phyloP scores from a whole-genome alignment of 2,329 filamentous ascomycete genomes.

The Elsinoe necatrix region DNA sequence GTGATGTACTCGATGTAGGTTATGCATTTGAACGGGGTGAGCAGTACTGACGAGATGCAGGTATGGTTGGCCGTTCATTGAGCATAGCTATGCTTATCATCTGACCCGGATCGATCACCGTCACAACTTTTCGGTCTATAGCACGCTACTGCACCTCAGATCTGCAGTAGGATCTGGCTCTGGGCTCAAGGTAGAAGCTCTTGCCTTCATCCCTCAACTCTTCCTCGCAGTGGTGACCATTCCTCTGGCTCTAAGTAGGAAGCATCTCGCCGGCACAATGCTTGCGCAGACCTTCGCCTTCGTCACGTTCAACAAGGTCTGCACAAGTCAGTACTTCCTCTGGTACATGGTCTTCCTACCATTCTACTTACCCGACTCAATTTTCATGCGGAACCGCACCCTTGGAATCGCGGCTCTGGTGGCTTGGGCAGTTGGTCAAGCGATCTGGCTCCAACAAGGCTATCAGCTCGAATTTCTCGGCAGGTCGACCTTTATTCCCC shows the following conservation, averaged over 20 bases:
- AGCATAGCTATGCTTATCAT: constrained; percentile 90
- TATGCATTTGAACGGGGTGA: background rate
- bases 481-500: constrained; percentile 69
- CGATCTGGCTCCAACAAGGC: constrained; percentile 43
- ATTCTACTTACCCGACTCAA: constrained; percentile 76
- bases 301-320: constrained; percentile 97
- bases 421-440: constrained; percentile 69
- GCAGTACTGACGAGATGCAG: constrained; percentile 34
- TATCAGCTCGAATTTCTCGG: constrained; percentile 54
- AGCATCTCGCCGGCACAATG: constrained; percentile 73
- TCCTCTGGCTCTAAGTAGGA: constrained; percentile 67
- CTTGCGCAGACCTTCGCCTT: constrained; percentile 95
- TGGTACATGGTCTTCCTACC: constrained; percentile 96
- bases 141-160: constrained; percentile 77
- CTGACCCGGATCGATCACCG: constrained; percentile 88
- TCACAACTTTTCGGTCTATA: constrained; percentile 98
- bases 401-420: constrained; percentile 57
- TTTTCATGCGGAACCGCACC: constrained; percentile 52
- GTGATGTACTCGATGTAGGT: constrained; percentile 69
- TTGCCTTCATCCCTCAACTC: constrained; percentile 85
- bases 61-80: constrained; percentile 72
- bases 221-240: constrained; percentile 69
- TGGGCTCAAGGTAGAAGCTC: constrained; percentile 55
- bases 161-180: constrained; percentile 49
- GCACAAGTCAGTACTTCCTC: constrained; percentile 98